A percentile compares a stretch with the other conserved stretches of the same genome.
These are phyloP conservation scores for Mycena polygramma DNA, from an alignment of 768 basidiomycete genomes.

Conservation along the genomic window DNA sequence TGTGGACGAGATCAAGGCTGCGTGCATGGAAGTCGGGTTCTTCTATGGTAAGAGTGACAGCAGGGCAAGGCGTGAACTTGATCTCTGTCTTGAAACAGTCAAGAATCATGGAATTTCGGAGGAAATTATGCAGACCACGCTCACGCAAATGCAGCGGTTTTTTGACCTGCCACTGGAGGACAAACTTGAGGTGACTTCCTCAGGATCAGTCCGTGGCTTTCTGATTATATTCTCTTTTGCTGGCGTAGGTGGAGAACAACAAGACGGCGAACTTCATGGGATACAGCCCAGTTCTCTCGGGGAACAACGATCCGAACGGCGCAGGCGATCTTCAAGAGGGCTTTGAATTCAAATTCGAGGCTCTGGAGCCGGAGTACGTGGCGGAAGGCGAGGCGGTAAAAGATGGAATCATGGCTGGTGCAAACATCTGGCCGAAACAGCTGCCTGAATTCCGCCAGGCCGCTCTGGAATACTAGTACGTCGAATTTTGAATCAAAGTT, in stretches of 20 bases:
- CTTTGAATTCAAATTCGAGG: conserved; percentile 88
- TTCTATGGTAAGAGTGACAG: conserved; percentile 72
- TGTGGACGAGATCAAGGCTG: conserved; percentile 73
- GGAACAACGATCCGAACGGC: conserved; percentile 81
- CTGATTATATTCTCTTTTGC: not conserved
- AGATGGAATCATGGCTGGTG: conserved; percentile 74
- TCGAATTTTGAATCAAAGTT: conserved; percentile 6
- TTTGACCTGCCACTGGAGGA: conserved; percentile 72
- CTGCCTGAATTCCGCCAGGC: conserved; percentile 71
- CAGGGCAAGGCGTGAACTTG: not conserved
- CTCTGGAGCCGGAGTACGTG: conserved; percentile 45
- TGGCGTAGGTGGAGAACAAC: conserved; percentile 72
- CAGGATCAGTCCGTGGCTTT: too few species aligned
- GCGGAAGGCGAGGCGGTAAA: conserved; percentile 44
- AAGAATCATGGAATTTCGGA: conserved; percentile 82
- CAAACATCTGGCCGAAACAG: conserved; percentile 84
- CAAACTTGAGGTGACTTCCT: conserved; percentile 86
- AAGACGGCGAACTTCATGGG: conserved; percentile 82
- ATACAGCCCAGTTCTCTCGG: conserved; percentile 76
- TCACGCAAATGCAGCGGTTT: conserved; percentile 64
- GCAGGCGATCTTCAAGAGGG: conserved; percentile 93
- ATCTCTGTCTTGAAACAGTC: conserved; percentile 55
- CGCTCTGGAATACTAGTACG: conserved; percentile 78
- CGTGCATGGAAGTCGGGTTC: conserved; percentile 87
- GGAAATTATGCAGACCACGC: conserved; percentile 45